Percentiles rank a stretch among this genome's conserved stretches.
Conservation (phyloP, 2,329 filamentous ascomycete genomes). For the Sporothrix curviconia region DNA sequence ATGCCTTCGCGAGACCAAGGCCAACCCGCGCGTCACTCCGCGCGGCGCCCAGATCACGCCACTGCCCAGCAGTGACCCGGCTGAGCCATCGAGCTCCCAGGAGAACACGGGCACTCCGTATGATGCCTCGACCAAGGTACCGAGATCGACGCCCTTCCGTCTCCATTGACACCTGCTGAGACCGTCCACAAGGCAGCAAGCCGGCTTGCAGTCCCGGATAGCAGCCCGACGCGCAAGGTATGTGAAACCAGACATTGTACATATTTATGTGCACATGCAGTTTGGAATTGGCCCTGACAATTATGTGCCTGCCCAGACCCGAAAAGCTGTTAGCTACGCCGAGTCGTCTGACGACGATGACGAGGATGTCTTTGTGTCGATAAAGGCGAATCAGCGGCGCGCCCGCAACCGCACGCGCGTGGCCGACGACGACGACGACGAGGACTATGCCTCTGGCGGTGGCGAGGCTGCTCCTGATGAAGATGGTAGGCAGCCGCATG, state of each 20-base stretch:
- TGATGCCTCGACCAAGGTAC: constrained; percentile 39
- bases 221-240: constrained; percentile 79
- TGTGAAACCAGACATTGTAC: not conserved
- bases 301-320: constrained; percentile 32
- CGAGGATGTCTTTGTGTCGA: constrained; percentile 54
- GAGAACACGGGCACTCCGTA: constrained; percentile 53
- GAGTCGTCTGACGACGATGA: constrained; percentile 80
- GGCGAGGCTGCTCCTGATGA: constrained; percentile 56
- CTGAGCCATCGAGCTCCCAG: constrained; percentile 61
- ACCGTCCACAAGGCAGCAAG: constrained; percentile 35
- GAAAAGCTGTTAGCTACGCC: constrained; percentile 62
- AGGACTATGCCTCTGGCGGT: constrained; percentile 64
- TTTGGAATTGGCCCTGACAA: not conserved
- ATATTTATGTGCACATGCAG: not conserved
- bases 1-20: constrained; percentile 42
- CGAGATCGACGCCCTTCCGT: constrained; percentile 39
- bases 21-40: constrained; percentile 34
- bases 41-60: constrained; percentile 53
- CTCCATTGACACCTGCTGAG: constrained; percentile 37
- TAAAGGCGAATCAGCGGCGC: constrained; percentile 33
- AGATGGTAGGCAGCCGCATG: constrained; percentile 40
- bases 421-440: constrained; percentile 62
- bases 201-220: constrained; percentile 39
- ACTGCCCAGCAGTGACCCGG: constrained; percentile 71
- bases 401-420: constrained; percentile 45